Base-by-base conservation (phyloP, 495 filamentous ascomycete genomes). In the Neurospora sp. region DNA sequence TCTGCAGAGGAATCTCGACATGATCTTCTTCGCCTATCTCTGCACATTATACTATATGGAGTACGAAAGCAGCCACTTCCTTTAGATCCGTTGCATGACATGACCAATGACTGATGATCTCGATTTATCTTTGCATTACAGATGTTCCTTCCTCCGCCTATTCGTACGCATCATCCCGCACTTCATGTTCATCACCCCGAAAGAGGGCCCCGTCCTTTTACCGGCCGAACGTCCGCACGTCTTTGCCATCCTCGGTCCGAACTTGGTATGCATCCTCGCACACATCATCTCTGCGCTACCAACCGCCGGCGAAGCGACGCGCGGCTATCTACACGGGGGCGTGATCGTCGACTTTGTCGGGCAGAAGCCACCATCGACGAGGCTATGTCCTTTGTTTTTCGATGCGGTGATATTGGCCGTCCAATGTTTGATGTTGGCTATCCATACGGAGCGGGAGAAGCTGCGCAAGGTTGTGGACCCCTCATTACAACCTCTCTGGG, bases 21-120 rank as follows among this genome's bases (percentile, higher is more conserved):
- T 90, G 75, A 72, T 94, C n/a, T 88, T 94, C 39, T 94, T 93
- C 78, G 90, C 90, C 73, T 88, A 97, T 83, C 84, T 96, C 40
- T 92, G 91, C 45, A 87, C 90, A 47, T 76, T 97, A 72, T 97
- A 97, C 82, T 96, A 96, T 80, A 91, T 96, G 88, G 94, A 97
- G 94, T 97, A 83, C 75, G 91, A 42, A 12, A 22, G 4, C n/a
- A 53, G 9, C n/a, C 45, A 12, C 20, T 53, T 12, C 1, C 45
- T 3, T 22, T 22, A 27, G 4, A 22, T 22, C 8, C 42, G 7
- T 4, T 44, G 20, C 20, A 12, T 53, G 42, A 71, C 47, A 40
- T 72, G 10, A 72, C 59, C 69, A 42, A 41, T 6, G 12, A 39
- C 45, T 18, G n/a, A 53, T 53, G 1, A 39, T 42, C 69, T 22